These are phyloP conservation scores for Euphorbia pulcherrima DNA, from an alignment of 345 rosid species.

Conservation along the genomic window DNA sequence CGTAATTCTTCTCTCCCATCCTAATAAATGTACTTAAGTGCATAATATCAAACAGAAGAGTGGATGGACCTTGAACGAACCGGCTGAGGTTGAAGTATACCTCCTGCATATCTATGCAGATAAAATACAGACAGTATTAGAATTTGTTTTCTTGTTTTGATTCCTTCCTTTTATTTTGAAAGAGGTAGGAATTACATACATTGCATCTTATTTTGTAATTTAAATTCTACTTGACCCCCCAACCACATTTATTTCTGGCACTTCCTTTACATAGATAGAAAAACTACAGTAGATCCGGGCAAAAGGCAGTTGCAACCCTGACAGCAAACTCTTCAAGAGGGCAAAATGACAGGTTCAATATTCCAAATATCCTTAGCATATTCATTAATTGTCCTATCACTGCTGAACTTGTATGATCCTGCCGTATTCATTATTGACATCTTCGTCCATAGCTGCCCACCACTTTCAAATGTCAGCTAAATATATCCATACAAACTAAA, in stretches of 20 bases:
- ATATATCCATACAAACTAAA: background rate
- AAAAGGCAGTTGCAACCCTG: no score
- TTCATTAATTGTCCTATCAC: conserved; percentile 79
- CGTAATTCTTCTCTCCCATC: no score
- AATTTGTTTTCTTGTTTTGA: no score
- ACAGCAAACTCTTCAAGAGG: background rate
- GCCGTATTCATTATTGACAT: conserved; percentile 87
- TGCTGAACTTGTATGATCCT: conserved; percentile 77
- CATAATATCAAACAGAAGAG: no score
- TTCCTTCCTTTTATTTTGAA: background rate
- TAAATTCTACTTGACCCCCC: background rate
- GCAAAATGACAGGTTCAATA: conserved; percentile 47
- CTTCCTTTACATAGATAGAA: background rate
- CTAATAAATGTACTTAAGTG: no score
- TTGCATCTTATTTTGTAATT: background rate
- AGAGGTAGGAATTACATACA: background rate
- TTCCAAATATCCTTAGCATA: conserved; percentile 75
- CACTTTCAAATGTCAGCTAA: conserved; percentile 1
- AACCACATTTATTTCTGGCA: conserved; percentile 3
- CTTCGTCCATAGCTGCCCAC: conserved; percentile 66
- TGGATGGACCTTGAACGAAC: no score
- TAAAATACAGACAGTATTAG: no score
- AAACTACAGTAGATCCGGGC: background rate
- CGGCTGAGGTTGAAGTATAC: no score
- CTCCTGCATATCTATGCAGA: no score